A percentile compares a stretch with the other conserved stretches of the same genome.
Evolutionary conservation across 2,329 filamentous ascomycete genomes (phyloP).

Genomic region (Fusarium pilosicola): DNA sequence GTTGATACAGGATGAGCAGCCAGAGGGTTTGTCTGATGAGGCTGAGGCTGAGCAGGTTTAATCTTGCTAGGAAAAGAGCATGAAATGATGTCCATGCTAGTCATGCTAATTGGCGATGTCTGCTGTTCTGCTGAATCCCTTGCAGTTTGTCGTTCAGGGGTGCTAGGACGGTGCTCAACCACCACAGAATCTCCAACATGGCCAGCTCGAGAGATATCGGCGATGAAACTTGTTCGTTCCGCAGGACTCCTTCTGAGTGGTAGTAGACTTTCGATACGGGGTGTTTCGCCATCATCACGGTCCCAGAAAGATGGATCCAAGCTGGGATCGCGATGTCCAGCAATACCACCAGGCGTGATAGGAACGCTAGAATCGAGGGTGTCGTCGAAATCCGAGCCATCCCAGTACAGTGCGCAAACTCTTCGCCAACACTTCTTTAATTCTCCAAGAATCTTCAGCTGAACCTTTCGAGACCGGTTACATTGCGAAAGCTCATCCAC

Average conservation of each 20-base stretch:
- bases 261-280: conserved; percentile 56
- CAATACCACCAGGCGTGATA: conserved; percentile 80
- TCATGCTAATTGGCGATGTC: conserved; percentile 65
- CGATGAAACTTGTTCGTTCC: conserved; percentile 54
- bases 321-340: conserved; percentile 66
- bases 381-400: conserved; percentile 74
- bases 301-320: conserved; percentile 67
- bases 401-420: conserved; percentile 91
- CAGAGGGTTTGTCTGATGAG: conserved; percentile 54
- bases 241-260: conserved; percentile 41
- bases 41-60: conserved; percentile 50
- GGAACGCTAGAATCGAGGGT: conserved; percentile 70
- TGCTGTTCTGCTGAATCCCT: conserved; percentile 36
- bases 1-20: conserved; percentile 67
- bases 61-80: conserved; percentile 70
- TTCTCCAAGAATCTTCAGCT: conserved; percentile 88
- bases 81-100: conserved; percentile 69
- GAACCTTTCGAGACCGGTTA: conserved; percentile 59
- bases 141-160: conserved; percentile 54
- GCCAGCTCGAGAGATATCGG: conserved; percentile 58
- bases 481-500: conserved; percentile 64
- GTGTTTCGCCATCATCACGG: conserved; percentile 54
- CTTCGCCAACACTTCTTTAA: conserved; percentile 97
- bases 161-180: conserved; percentile 57
- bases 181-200: conserved; percentile 59